Evolutionary conservation across 2,329 filamentous ascomycete species (phyloP).

Genomic region (Davidsoniella neocaledoniae): DNA sequence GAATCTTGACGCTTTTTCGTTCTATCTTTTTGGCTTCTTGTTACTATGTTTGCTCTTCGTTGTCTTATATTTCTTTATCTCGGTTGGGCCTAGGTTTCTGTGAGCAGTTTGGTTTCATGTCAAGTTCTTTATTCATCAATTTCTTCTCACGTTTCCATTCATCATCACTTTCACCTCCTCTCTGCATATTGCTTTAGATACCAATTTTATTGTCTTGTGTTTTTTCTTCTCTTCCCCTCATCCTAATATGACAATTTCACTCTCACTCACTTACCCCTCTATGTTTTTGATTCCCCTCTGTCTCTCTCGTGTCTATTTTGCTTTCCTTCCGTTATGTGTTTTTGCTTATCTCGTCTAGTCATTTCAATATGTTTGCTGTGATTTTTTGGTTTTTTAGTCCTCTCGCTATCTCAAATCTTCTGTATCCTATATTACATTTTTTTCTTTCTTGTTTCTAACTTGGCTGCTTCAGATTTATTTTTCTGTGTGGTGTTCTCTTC

Average conservation of each 20-base stretch:
- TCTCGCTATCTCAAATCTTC: neutral
- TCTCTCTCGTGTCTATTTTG: neutral
- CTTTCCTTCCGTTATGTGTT: neutral
- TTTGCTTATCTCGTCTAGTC: neutral
- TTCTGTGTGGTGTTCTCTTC: neutral
- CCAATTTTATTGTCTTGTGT: conserved; percentile 6
- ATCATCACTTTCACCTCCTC: neutral
- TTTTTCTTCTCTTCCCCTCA: neutral
- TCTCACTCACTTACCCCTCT: neutral
- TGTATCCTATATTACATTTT: neutral
- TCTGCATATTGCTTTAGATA: conserved; percentile 9
- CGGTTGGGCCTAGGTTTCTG: too few species aligned
- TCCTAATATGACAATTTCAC: neutral
- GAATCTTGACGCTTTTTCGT: neutral
- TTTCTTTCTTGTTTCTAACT: neutral
- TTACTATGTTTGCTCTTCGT: neutral
- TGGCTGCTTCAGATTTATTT: neutral
- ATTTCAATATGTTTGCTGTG: neutral
- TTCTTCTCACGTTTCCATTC: neutral
- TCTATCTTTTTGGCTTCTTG: neutral
- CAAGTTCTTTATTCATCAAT: neutral
- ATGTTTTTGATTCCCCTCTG: neutral
- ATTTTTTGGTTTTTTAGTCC: neutral
- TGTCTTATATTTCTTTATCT: neutral
- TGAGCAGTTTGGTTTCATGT: neutral